Percentiles rank a stretch among this genome's conserved stretches.
Conservation (phyloP, 495 filamentous ascomycete genomes). For the Sabuloglossum arenarium region DNA sequence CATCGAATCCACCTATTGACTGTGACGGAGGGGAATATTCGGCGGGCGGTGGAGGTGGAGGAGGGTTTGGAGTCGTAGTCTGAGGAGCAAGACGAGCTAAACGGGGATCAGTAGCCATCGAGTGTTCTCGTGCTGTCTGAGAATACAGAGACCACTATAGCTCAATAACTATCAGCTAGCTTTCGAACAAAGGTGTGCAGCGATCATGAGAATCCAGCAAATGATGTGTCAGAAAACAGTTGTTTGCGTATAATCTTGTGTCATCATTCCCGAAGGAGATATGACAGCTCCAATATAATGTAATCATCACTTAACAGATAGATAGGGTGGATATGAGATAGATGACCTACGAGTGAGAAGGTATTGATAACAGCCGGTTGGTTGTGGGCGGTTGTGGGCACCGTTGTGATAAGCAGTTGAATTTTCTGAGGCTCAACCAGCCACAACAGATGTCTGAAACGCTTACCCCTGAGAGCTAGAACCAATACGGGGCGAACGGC, state of each 20-base stretch:
- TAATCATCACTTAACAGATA: constrained; percentile 32
- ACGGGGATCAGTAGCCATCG: constrained; percentile 36
- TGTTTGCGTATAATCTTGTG: constrained; percentile 29
- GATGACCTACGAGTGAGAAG: not conserved
- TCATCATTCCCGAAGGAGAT: constrained; percentile 30
- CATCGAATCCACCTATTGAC: constrained; percentile 13
- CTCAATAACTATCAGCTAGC: constrained; percentile 1
- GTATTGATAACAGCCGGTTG: too few relatives aligned
- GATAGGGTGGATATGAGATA: not conserved
- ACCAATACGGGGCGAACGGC: not conserved
- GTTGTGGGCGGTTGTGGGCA: too few relatives aligned
- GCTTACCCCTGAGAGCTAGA: not conserved
- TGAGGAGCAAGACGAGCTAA: constrained; percentile 23
- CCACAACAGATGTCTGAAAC: not conserved
- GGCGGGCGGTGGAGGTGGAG: constrained; percentile 31
- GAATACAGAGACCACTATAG: not conserved
- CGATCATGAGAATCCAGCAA: not conserved
- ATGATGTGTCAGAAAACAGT: not conserved
- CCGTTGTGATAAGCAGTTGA: not conserved
- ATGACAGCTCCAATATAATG: constrained; percentile 97
- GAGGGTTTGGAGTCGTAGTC: constrained; percentile 24
- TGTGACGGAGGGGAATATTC: constrained; percentile 14
- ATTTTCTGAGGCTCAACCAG: not conserved
- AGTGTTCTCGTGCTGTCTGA: not conserved
- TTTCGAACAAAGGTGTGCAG: not conserved